Percentiles rank a stretch among this genome's conserved stretches.
phyloP scores from a whole-genome alignment of 106 monocot species.

The Dendrobium officinale region DNA sequence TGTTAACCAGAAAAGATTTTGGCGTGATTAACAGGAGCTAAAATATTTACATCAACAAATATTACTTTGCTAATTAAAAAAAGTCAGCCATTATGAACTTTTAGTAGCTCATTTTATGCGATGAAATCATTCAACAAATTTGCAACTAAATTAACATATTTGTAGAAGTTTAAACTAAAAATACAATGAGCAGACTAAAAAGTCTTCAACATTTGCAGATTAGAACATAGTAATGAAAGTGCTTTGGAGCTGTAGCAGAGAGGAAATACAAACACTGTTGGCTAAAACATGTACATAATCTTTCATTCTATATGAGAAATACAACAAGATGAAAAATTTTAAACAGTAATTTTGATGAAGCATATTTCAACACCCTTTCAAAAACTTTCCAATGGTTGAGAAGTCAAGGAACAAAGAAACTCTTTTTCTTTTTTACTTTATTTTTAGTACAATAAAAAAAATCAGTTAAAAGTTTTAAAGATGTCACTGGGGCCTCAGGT shows the following conservation, averaged over 20 bases:
- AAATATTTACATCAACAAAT: too few species aligned
- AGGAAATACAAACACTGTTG: background rate
- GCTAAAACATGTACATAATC: background rate
- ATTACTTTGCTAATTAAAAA: background rate
- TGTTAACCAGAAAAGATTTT: too few species aligned
- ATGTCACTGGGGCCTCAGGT: background rate
- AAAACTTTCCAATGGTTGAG: background rate
- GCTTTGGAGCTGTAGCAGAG: background rate
- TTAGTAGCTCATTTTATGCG: too few species aligned
- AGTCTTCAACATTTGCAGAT: background rate
- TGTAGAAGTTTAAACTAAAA: background rate
- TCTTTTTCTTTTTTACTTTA: too few species aligned
- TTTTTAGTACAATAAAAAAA: background rate
- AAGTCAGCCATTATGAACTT: background rate
- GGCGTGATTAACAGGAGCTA: too few species aligned
- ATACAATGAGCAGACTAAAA: background rate
- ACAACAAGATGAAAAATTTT: background rate
- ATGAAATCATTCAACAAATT: too few species aligned
- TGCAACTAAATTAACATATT: background rate
- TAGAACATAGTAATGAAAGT: background rate
- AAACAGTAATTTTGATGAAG: background rate
- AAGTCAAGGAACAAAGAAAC: background rate
- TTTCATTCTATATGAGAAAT: background rate
- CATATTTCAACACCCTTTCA: background rate
- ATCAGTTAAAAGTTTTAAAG: background rate